Evolutionary conservation across 2,329 filamentous ascomycete genomes (phyloP).

Genomic region (Orbilia ellipsospora): DNA sequence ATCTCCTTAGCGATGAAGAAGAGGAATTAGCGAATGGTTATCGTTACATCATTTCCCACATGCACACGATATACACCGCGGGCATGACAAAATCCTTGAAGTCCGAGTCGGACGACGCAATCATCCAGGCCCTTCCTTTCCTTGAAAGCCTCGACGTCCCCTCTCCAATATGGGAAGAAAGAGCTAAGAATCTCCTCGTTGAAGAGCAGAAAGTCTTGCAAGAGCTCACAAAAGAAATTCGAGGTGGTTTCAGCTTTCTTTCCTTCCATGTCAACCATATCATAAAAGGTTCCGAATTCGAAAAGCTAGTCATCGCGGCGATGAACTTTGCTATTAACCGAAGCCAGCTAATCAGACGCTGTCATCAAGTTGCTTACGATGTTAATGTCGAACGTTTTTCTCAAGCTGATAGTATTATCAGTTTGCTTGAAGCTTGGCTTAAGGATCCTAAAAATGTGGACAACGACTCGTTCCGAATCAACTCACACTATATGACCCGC

Average conservation of each 20-base stretch:
- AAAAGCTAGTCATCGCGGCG: conserved; percentile 26
- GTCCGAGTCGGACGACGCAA: conserved; percentile 10
- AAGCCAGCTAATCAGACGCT: conserved; percentile 22
- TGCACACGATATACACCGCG: conserved; percentile 29
- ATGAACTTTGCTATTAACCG: conserved; percentile 21
- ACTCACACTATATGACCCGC: conserved; percentile 32
- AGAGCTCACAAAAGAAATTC: conserved; percentile 31
- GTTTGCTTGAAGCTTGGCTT: conserved; percentile 30
- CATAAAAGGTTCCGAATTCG: conserved; percentile 19
- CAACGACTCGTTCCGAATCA: conserved; percentile 40
- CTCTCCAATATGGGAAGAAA: conserved; percentile 50
- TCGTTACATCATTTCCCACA: conserved; percentile 39
- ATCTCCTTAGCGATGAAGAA: conserved; percentile 21
- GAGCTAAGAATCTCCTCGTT: conserved; percentile 33
- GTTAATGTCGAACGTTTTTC: conserved; percentile 42
- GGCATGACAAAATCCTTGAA: conserved; percentile 24
- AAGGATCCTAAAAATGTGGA: conserved; percentile 1
- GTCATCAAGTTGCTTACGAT: conserved; percentile 38
- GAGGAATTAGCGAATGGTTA: conserved; percentile 16
- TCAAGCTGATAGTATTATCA: conserved; percentile 18
- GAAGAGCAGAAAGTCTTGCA: conserved; percentile 51
- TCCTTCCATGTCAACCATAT: conserved; percentile 10
- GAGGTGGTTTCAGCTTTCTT: conserved; percentile 24
- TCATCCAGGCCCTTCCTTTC: conserved; percentile 9
- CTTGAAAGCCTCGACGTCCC: conserved; percentile 29